A percentile compares a stretch with the other conserved stretches of the same genome.
phyloP scores from a whole-genome alignment of 768 basidiomycete genomes.

The Naganishia vaughanmartiniae region DNA sequence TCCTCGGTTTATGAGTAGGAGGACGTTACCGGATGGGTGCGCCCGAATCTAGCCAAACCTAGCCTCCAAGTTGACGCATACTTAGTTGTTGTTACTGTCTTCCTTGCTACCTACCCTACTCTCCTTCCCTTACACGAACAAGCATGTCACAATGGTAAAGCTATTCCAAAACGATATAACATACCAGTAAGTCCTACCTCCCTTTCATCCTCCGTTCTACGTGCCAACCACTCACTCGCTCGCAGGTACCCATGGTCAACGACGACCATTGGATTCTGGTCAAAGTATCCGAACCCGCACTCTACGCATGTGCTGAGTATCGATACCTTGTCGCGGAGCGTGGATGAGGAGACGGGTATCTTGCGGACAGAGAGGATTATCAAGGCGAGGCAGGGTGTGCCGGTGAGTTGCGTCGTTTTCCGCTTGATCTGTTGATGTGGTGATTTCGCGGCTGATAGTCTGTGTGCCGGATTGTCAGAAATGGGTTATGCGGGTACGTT shows the following conservation, averaged over 20 bases:
- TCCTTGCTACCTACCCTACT: too few relatives aligned
- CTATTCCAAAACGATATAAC: constrained; percentile 32
- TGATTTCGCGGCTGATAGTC: too few relatives aligned
- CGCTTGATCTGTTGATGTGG: too few relatives aligned
- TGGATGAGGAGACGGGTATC: constrained; percentile 80
- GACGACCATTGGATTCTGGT: constrained; percentile 89
- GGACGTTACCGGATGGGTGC: too few relatives aligned
- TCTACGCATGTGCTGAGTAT: constrained; percentile 48
- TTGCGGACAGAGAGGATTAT: constrained; percentile 83
- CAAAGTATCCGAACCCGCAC: constrained; percentile 86
- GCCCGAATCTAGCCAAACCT: too few relatives aligned
- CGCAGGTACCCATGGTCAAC: constrained; percentile 70
- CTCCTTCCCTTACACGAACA: background rate
- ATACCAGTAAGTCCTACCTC: constrained; percentile 25
- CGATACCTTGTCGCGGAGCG: constrained; percentile 69
- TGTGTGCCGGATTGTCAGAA: constrained; percentile 31
- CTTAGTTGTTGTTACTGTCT: too few relatives aligned
- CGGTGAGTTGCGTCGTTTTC: constrained; percentile 54
- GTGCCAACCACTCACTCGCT: background rate
- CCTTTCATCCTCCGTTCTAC: background rate
- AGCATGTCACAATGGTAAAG: constrained; percentile 30
- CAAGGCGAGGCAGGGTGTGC: constrained; percentile 88
- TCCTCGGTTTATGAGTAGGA: too few relatives aligned
- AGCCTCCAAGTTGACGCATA: too few relatives aligned
- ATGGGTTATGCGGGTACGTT: constrained; percentile 87